Evolutionary conservation across 2,329 filamentous ascomycete genomes (phyloP).

Genomic region (Fusarium musae): DNA sequence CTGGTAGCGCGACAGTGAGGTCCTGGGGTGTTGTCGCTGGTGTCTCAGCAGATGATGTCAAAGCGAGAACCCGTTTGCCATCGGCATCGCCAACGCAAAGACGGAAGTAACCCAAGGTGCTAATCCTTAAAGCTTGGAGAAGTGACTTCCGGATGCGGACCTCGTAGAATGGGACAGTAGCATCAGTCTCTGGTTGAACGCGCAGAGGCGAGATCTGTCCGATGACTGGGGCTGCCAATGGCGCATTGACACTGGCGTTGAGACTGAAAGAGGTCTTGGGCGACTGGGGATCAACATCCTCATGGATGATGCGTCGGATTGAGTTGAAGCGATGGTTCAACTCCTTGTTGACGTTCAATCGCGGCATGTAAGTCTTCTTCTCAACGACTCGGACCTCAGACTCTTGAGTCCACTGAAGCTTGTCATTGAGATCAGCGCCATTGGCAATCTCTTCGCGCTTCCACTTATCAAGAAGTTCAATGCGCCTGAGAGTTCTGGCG

Average conservation of each 20-base stretch:
- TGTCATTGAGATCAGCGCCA: background rate
- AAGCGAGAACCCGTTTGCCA: background rate
- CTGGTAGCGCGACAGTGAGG: background rate
- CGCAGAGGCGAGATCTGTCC: constrained; percentile 1
- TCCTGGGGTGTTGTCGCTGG: background rate
- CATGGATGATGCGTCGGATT: background rate
- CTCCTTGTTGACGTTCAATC: background rate
- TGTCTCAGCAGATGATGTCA: background rate
- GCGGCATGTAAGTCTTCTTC: background rate
- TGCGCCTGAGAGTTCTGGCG: background rate
- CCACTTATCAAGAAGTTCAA: background rate
- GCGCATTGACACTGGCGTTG: background rate
- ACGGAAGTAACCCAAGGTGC: background rate
- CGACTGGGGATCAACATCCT: background rate
- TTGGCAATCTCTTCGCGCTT: constrained; percentile 5
- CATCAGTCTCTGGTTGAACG: background rate
- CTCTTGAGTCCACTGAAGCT: constrained; percentile 1
- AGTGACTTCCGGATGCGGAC: background rate
- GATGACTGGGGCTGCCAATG: background rate
- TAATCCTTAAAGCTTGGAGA: background rate
- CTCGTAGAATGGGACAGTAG: background rate
- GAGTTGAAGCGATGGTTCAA: constrained; percentile 4
- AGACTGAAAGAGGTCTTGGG: background rate
- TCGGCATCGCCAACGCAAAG: background rate
- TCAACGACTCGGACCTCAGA: background rate